Evolutionary conservation across 139 green algal species (phyloP).

Genomic region (Micromonas commoda): DNA sequence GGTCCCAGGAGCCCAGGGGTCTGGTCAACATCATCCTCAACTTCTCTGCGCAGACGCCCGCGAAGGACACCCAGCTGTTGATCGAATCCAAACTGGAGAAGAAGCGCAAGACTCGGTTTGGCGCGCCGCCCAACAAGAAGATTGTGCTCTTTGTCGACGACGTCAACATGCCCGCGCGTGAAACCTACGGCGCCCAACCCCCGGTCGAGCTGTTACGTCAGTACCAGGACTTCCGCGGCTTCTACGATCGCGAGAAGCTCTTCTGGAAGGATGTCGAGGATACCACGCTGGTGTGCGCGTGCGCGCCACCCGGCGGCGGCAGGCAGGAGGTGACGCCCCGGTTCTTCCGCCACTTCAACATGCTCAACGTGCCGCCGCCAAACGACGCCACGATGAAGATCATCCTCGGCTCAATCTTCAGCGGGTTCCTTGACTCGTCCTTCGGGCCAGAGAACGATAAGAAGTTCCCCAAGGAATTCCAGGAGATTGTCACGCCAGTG

Average conservation of each 20-base stretch:
- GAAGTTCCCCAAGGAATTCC: constrained; percentile 54
- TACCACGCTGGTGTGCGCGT: constrained; percentile 57
- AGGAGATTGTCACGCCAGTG: constrained; percentile 44
- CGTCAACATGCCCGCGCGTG: constrained; percentile 78
- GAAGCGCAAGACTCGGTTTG: constrained; percentile 68
- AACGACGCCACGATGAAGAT: constrained; percentile 60
- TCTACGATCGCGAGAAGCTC: constrained; percentile 78
- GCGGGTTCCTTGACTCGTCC: constrained; percentile 68
- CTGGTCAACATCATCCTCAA: constrained; percentile 63
- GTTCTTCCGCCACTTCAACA: constrained; percentile 77
- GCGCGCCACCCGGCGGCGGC: constrained; percentile 66
- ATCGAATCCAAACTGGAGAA: constrained; percentile 79
- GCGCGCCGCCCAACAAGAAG: constrained; percentile 61
- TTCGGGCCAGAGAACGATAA: no score
- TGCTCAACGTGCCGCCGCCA: constrained; percentile 66
- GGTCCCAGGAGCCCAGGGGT: background rate
- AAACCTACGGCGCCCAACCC: constrained; percentile 75
- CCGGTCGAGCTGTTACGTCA: constrained; percentile 77
- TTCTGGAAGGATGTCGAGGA: constrained; percentile 79
- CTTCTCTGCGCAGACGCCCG: constrained; percentile 72
- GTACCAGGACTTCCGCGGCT: constrained; percentile 69
- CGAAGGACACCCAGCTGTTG: constrained; percentile 60
- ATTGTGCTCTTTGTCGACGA: constrained; percentile 84
- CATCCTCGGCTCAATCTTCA: constrained; percentile 69
- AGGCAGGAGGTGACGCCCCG: constrained; percentile 62